phyloP scores from a whole-genome alignment of 2,329 filamentous ascomycete genomes.

The Blastomyces parvus region DNA sequence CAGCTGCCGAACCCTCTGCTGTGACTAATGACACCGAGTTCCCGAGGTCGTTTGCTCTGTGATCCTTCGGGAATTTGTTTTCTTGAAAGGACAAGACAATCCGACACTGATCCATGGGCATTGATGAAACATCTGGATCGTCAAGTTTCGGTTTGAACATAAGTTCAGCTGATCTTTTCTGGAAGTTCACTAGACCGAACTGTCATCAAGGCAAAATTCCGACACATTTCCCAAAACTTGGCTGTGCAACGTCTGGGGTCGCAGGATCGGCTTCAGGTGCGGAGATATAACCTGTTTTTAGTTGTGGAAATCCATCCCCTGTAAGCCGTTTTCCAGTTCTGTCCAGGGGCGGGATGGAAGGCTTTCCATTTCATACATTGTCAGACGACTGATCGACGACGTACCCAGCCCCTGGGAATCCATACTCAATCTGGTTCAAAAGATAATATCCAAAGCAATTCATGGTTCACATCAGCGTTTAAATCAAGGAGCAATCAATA shows the following conservation, averaged over 20 bases:
- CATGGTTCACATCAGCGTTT: no score
- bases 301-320: no score
- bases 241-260: not conserved
- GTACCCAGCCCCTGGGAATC: not conserved
- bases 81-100: not conserved
- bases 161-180: not conserved
- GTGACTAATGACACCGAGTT: not conserved
- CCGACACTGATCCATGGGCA: not conserved
- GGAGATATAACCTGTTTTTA: slow-evolving; percentile 1
- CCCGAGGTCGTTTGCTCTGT: not conserved
- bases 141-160: no score
- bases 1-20: not conserved
- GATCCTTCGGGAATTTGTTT: not conserved
- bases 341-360: no score
- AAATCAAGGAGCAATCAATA: no score
- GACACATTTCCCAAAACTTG: not conserved
- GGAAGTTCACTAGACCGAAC: not conserved
- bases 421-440: not conserved
- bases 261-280: slow-evolving; percentile 3
- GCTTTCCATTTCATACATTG: not conserved
- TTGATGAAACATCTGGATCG: not conserved
- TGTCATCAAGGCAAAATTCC: not conserved
- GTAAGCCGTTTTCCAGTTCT: no score
- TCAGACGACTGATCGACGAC: no score
- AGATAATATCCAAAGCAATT: not conserved